Evolutionary conservation across 805 yeast genomes (phyloP), one percentile per base, ranked within the genome.

Genomic region (Yamadazyma sp.): DNA sequence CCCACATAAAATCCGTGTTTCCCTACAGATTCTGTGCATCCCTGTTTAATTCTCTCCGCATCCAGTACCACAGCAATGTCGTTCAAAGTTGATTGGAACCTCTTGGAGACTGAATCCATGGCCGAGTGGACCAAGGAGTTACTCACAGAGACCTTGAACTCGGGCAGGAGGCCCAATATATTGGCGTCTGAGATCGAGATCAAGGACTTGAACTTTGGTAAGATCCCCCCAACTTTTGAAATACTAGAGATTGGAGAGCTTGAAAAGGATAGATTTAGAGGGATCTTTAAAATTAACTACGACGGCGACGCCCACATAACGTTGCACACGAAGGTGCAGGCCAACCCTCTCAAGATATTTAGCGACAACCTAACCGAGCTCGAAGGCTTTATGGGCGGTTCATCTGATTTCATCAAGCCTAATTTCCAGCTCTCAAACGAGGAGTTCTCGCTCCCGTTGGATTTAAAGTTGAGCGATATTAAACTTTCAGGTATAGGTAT

Each of bases 231-330:
- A 1, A 67, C 71, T 38, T 77, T 85, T 44, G 95, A 85, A 58
- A 82, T 86, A 24, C 64, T 85, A 42, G 95, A 85, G 52, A 82
- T 85, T 46, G 95, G 95, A 4, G 95, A 86, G 54, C 60, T 86
- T 22, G 93, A 80, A 5, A 69, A 67, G 18, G 93, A 85, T 59
- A 62, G 85, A 44, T 86, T 85, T 52, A 68, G 93, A 41, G 95
- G 95, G 1, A 86, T 85, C 14, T 86, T 85, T 67, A 85, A 84
- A 50, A 73, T 85, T 44, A 78, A 76, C 48, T 85, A 86, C 55
- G 67, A 70, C 32, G 95, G 95, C 2, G 87, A 83, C 55, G 86
- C 88, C 13, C 77, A 77, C 38, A 75, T 85, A 37, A 82, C 89
- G 1, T 68, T 86, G 35, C 83, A 79, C 37, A 85, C 95, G 0